phyloP scores from a whole-genome alignment of 768 basidiomycete species.

The Psilocybe subaeruginosa region DNA sequence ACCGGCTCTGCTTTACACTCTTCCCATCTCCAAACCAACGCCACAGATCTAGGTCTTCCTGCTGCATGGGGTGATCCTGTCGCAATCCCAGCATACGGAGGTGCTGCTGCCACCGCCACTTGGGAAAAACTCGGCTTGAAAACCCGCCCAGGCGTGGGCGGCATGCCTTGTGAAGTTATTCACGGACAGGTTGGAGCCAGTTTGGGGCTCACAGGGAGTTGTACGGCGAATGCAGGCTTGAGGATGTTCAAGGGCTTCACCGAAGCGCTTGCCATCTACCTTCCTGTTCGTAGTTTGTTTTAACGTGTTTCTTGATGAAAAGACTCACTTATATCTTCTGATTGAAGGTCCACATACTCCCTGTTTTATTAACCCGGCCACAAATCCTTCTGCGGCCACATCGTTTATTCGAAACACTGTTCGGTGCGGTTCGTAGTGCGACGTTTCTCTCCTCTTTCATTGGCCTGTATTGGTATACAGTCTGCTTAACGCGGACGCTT shows the following conservation, averaged over 20 bases:
- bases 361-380: constrained; percentile 64
- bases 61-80: constrained; percentile 65
- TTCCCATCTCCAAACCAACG: constrained; percentile 46
- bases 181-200: constrained; percentile 58
- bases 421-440: constrained; percentile 65
- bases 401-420: constrained; percentile 41
- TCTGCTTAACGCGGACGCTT: constrained; percentile 72
- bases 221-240: constrained; percentile 57
- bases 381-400: constrained; percentile 48
- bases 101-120: constrained; percentile 44
- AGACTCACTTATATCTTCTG: neutral
- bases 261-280: constrained; percentile 66
- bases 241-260: constrained; percentile 61
- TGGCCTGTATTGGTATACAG: constrained; percentile 67
- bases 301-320: neutral
- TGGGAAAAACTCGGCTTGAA: constrained; percentile 64
- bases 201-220: constrained; percentile 55
- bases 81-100: constrained; percentile 65
- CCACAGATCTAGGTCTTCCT: constrained; percentile 61
- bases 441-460: constrained; percentile 76
- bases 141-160: constrained; percentile 59
- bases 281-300: constrained; percentile 56
- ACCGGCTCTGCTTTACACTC: constrained; percentile 40
- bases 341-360: constrained; percentile 70
- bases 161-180: constrained; percentile 76